phyloP scores from a whole-genome alignment of 2,329 filamentous ascomycete species.

The Arthrobotrys sinensis region DNA sequence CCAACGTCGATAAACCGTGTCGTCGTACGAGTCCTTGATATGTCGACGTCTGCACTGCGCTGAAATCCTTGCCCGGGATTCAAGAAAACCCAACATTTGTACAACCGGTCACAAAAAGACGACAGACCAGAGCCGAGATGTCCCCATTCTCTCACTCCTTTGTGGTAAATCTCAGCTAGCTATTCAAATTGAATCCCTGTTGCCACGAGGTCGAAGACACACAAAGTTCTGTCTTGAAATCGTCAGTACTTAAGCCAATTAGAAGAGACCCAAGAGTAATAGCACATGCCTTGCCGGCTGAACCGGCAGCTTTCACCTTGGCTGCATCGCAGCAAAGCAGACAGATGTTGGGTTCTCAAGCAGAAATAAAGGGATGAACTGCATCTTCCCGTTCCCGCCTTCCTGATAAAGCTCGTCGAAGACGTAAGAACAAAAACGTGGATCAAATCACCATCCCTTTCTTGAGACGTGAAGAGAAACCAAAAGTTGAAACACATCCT shows the following conservation, averaged over 20 bases:
- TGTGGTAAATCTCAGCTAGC: conserved; percentile 5
- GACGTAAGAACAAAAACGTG: conserved; percentile 52
- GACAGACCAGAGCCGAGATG: conserved; percentile 3
- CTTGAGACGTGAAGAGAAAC: conserved; percentile 4
- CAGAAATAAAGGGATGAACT: conserved; percentile 32
- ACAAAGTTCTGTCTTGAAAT: conserved; percentile 18
- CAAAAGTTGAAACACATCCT: conserved; percentile 42
- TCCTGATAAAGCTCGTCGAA: conserved; percentile 54
- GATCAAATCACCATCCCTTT: conserved; percentile 10
- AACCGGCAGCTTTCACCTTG: conserved; percentile 41
- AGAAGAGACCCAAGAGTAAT: conserved; percentile 26
- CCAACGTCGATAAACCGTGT: conserved; percentile 1
- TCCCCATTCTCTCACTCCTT: neutral
- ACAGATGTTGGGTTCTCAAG: conserved; percentile 7
- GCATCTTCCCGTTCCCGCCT: conserved; percentile 59
- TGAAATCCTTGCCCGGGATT: neutral
- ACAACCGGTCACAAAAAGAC: conserved; percentile 3
- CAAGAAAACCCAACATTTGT: conserved; percentile 6
- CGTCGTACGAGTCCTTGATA: neutral
- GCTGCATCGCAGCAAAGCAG: conserved; percentile 18
- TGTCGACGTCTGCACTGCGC: neutral
- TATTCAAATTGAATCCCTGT: conserved; percentile 38
- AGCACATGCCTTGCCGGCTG: conserved; percentile 35
- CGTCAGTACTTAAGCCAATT: conserved; percentile 23
- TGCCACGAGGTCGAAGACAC: conserved; percentile 49